Base-by-base conservation (phyloP, 2,329 filamentous ascomycete genomes). In the Fusarium liriodendri region DNA sequence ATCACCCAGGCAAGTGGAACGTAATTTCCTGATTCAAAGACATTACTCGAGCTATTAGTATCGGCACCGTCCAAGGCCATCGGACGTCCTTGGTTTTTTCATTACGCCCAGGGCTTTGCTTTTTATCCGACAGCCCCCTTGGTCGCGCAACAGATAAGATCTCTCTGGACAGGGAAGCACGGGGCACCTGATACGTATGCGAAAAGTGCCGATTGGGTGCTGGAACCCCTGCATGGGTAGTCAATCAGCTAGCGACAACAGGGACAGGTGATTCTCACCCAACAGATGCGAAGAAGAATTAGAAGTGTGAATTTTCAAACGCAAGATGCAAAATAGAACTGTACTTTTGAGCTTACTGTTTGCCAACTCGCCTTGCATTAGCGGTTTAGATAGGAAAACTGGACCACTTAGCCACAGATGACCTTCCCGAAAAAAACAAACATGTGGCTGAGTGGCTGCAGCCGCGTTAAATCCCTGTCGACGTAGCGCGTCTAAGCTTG, bases 401-500 rank as follows among this genome's bases (percentile, higher is more conserved):
- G 27, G 47, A 52, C 18, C 47, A 32, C 47, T 32, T 10, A 60
- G 71, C 63, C 70, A 76, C 70, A 61, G 10, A 38, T 38, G 54
- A 52, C 57, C 55, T 60, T 64, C 50, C 50, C 47, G 62, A 20
- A 66, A 62, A 78, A 78, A 77, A 70, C 66, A 64, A 73, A 69
- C 69, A 57, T 77, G 76, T 77, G 76, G 76, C 76, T 78, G 70
- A 67, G 66, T 62, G 70, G 65, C 66, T 74, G 69, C 76, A 77
- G 75, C 68, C 74, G 69, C 74, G 73, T 68, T 72, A 72, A 69
- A 78, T 71, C 77, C 77, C 70, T 78, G 77, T 76, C 76, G 69
- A 74, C 61, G 77, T 78, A 68, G 73, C 77, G 77, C 77, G 77
- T 58, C 77, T 78, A 78, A 78, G 77, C 74, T 78, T 78, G 76